Base-by-base conservation (phyloP, 306 rosid species). In the Vigna reflexopilosa region DNA sequence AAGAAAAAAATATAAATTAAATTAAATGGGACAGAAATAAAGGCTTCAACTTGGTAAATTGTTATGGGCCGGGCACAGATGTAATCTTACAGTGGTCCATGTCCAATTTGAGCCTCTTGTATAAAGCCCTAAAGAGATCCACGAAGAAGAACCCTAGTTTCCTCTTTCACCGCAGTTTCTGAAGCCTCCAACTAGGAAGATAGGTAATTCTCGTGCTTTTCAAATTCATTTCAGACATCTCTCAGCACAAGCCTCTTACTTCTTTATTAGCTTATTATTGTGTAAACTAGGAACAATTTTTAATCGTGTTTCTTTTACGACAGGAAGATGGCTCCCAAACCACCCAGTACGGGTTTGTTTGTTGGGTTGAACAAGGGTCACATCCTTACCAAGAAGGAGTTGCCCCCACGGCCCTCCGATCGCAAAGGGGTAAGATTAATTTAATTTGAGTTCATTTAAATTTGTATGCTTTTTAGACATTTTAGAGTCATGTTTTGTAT, bases 321-420 rank as follows among this genome's bases (percentile, higher is more conserved):
- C 83, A 88, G 93, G 81, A 55, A n/a, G 80, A 93, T 93, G 98
- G 98, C 98, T 73, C 98, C 94, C 13, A 88, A 90, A 56, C 94
- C 84, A 80, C 91, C 98, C 32, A 90, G 85, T 54, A 83, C 89
- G 5, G 96, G 97, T 54, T 85, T 94, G 56, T 89, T 88, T 52
- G 98, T 94, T 55, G 98, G 98, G 6, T 76, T 91, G 70, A 94
- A 91, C 77, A 94, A 86, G 70, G 96, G 98, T 6, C 96, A 94
- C 32, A 34, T 94, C 0, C 90, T 92, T 34, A 94, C 98, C 47
- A 91, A 87, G 90, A 94, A 88, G 73, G 98, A 94, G 9, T 80
- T 91, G 84, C 90, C 94, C 38, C 87, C 96, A 1, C 91, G 89
- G 12, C 98, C 98, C 6, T 90, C 94, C 7, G 90, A 86, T 76